Conservation (phyloP, 1,284 basidiomycete genomes). For the Microbotryomycetes sp. region DNA sequence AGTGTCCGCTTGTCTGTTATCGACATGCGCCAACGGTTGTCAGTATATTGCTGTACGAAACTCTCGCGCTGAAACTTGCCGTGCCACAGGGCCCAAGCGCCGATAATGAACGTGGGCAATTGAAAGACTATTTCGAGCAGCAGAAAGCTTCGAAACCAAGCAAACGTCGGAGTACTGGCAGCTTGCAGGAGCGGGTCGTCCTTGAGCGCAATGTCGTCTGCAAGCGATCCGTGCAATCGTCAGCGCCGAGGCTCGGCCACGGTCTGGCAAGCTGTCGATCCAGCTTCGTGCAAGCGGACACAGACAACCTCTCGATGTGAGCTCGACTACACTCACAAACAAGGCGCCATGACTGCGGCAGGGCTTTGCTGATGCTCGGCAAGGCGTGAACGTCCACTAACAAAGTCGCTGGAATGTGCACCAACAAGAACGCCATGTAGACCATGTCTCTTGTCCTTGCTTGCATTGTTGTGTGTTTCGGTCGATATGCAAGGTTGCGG, state of each 20-base stretch:
- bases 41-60: too few species aligned
- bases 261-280: neutral
- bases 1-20: conserved; percentile 47
- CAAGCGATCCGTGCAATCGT: neutral
- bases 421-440: conserved; percentile 36
- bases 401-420: conserved; percentile 58
- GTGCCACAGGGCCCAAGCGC: conserved; percentile 57
- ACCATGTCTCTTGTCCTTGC: conserved; percentile 11
- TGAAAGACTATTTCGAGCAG: conserved; percentile 63
- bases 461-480: too few species aligned
- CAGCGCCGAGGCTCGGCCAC: too few species aligned
- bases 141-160: conserved; percentile 61
- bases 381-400: conserved; percentile 41
- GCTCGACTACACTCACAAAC: neutral
- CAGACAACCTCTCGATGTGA: neutral
- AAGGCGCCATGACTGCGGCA: neutral
- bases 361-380: neutral
- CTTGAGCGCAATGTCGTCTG: neutral
- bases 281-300: neutral
- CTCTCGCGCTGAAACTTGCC: too few species aligned
- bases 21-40: too few species aligned
- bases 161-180: conserved; percentile 39
- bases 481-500: too few species aligned
- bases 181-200: conserved; percentile 58
- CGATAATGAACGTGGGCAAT: conserved; percentile 64